Base-by-base conservation (phyloP, 352 stramenopile species). In the Chrysophaeum taylorii region DNA sequence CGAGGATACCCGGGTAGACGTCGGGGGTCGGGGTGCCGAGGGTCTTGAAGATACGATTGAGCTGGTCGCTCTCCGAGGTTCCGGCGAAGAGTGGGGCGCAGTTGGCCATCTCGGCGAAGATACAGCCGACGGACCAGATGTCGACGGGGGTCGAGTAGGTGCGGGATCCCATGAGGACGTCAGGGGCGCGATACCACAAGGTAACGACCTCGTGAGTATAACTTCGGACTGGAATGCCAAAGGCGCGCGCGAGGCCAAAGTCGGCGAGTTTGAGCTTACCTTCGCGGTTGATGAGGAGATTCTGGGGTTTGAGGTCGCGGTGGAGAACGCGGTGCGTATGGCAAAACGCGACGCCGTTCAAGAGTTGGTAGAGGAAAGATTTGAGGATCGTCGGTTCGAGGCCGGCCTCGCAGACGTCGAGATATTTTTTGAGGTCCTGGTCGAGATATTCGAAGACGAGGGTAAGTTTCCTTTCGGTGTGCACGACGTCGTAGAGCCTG, bases 381-480 rank as follows among this genome's bases (percentile, higher is more conserved):
- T 94, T 92, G 4, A 94, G 70, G 52, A 93, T 90, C 31, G 84
- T 79, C 33, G 86, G 57, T 70, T 98, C 94, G 25, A 99, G 83
- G 2, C 94, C 94, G 35, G 93, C 94, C 78, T 98, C 94, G 78
- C 93, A 98, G 45, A 98, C 89, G 76, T 99, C 96, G 36, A 99
- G 82, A 79, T 99, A 99, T 79, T 99, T 99, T 81, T 99, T 98
- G 23, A 99, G 84, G 80, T 99, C 96, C 79, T 98, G 93, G 78
- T 99, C 96, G 31, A 99, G 79, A 81, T 97, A 99, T 84, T 99
- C 96, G 81, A 99, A 99, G 23, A 99, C 96, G 21, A 99, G 86
- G 63, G 95, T 98, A 54, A 99, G 85, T 80, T 98, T 96, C 41
- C 89, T 83, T 79, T 99, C 94, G 48, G 93, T 98, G 84, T 99